Percentiles rank a stretch among this genome's conserved stretches.
Evolutionary conservation across 2,329 filamentous ascomycete genomes (phyloP).

Genomic region (Domatiomyces globalis): DNA sequence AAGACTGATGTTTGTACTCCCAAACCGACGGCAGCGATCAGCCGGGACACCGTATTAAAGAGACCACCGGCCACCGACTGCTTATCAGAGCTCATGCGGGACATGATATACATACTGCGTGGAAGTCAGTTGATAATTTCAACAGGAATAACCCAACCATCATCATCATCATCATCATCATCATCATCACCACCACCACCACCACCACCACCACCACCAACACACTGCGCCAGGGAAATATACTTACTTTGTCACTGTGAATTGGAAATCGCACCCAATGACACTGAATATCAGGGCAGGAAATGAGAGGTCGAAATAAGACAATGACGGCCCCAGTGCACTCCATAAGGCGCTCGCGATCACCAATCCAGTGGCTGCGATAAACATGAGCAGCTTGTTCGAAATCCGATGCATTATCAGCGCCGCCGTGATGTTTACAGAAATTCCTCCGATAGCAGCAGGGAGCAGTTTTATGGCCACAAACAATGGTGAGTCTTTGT

Average conservation of each 20-base stretch:
- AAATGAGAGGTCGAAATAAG: conserved; percentile 54
- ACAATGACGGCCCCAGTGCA: conserved; percentile 40
- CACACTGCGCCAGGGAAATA: conserved; percentile 23
- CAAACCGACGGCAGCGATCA: conserved; percentile 46
- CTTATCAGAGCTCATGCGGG: conserved; percentile 46
- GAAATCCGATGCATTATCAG: conserved; percentile 48
- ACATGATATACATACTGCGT: conserved; percentile 51
- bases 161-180: too few species aligned
- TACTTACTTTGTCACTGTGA: conserved; percentile 48
- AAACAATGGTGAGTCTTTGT: conserved; percentile 38
- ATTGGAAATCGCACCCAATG: conserved; percentile 54
- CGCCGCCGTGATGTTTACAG: conserved; percentile 50
- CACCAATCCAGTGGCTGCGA: conserved; percentile 34
- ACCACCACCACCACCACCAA: neutral
- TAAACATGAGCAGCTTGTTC: conserved; percentile 48
- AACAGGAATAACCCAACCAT: too few species aligned
- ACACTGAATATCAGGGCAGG: conserved; percentile 47
- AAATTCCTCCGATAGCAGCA: conserved; percentile 47
- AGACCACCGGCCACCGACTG: conserved; percentile 54
- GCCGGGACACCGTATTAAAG: conserved; percentile 51
- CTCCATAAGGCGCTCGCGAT: conserved; percentile 40
- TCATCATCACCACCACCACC: too few species aligned
- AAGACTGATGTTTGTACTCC: conserved; percentile 44
- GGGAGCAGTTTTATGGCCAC: conserved; percentile 52
- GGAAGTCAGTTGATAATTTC: neutral